Evolutionary conservation across 257 asterid genomes (phyloP).

Genomic region (Capsicum rhomboideum): DNA sequence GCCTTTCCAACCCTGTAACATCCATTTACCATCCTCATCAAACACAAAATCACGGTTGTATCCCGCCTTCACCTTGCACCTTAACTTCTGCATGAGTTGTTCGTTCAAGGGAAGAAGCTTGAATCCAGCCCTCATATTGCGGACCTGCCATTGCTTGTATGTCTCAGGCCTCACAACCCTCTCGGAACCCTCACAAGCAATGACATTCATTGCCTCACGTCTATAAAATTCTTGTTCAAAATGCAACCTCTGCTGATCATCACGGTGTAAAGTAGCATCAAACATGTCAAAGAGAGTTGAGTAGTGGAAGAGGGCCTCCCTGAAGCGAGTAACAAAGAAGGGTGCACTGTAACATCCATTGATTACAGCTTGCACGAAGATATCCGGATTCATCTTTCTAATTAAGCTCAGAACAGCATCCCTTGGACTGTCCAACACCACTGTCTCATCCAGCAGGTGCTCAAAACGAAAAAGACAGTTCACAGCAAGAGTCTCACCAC

Average conservation of each 20-base stretch:
- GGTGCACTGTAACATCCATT: constrained; percentile 73
- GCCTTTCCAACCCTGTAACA: constrained; percentile 97
- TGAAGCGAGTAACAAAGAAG: constrained; percentile 77
- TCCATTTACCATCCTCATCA: constrained; percentile 74
- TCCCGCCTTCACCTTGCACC: constrained; percentile 32
- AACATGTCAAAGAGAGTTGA: constrained; percentile 80
- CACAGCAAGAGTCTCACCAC: constrained; percentile 70
- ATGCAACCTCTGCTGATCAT: constrained; percentile 45
- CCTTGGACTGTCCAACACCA: constrained; percentile 56
- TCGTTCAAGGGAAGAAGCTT: constrained; percentile 47
- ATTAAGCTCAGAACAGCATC: constrained; percentile 57
- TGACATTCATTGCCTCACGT: constrained; percentile 63
- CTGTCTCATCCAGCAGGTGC: constrained; percentile 71
- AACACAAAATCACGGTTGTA: constrained; percentile 68
- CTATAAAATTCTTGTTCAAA: constrained; percentile 77
- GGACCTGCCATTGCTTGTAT: constrained; percentile 83
- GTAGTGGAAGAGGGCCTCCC: constrained; percentile 81
- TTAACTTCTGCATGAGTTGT: constrained; percentile 41
- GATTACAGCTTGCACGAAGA: constrained; percentile 43
- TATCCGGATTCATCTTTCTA: constrained; percentile 58
- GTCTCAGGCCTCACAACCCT: constrained; percentile 94
- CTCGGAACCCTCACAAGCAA: constrained; percentile 84
- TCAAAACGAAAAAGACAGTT: constrained; percentile 54
- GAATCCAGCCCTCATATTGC: constrained; percentile 69
- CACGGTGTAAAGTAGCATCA: constrained; percentile 70